Evolutionary conservation across 192 early-diverging fungal genomes (phyloP).

Genomic region (Funneliformis mosseae): DNA sequence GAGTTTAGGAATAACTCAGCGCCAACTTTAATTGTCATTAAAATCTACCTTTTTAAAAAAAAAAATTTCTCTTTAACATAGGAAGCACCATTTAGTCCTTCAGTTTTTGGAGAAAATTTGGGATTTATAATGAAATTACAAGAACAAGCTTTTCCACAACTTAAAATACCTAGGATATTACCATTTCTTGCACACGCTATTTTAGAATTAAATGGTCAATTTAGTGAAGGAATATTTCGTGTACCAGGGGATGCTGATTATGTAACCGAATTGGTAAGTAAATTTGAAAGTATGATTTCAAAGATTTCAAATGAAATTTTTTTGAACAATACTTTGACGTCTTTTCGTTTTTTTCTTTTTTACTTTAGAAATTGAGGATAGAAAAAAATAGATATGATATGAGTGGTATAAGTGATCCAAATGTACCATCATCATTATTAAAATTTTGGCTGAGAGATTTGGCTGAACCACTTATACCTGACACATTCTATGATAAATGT

Average conservation of each 20-base stretch:
- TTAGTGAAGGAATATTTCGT: conserved; percentile 93
- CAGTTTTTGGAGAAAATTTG: conserved; percentile 89
- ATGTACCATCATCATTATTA: conserved; percentile 88
- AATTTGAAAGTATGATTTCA: neutral
- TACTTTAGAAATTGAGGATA: conserved; percentile 67
- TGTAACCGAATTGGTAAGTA: conserved; percentile 71
- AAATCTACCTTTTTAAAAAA: too few relatives aligned
- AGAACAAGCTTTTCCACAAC: conserved; percentile 44
- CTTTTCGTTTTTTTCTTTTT: conserved; percentile 12
- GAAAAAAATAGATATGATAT: conserved; percentile 82
- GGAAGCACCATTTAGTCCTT: conserved; percentile 81
- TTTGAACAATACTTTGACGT: too few relatives aligned
- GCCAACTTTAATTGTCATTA: too few relatives aligned
- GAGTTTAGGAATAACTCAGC: conserved; percentile 1
- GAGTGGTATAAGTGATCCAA: conserved; percentile 78
- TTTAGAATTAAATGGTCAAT: conserved; percentile 70
- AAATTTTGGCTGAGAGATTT: conserved; percentile 96
- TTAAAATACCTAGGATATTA: conserved; percentile 79
- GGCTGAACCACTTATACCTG: conserved; percentile 85
- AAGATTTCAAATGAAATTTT: neutral
- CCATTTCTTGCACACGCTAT: conserved; percentile 79
- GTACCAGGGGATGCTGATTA: conserved; percentile 90
- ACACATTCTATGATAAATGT: conserved; percentile 76
- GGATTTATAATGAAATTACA: conserved; percentile 83
- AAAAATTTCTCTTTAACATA: conserved; percentile 36